phyloP scores from a whole-genome alignment of 148 eudicot species.

The Camellia granthamiana region DNA sequence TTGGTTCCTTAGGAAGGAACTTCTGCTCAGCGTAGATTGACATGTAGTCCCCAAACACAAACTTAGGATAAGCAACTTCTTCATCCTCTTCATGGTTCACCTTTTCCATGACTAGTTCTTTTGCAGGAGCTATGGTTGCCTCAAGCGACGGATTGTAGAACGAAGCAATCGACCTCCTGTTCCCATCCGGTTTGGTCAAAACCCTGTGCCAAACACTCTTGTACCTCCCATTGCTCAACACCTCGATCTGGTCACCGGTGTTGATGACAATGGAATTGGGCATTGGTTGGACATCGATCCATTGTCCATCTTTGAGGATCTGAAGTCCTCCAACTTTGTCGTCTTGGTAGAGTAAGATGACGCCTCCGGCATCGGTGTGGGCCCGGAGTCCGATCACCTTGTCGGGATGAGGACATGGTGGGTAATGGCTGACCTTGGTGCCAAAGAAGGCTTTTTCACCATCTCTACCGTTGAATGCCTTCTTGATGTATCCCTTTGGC shows the following conservation, averaged over 20 bases:
- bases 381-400: slow-evolving; percentile 65
- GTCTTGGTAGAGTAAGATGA: slow-evolving; percentile 86
- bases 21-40: slow-evolving; percentile 79
- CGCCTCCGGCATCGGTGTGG: slow-evolving; percentile 95
- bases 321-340: slow-evolving; percentile 66
- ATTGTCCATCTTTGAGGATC: slow-evolving; percentile 66
- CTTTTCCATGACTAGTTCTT: slow-evolving; percentile 30
- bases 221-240: slow-evolving; percentile 78
- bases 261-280: slow-evolving; percentile 77
- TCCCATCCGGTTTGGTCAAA: slow-evolving; percentile 47
- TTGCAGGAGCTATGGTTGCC: slow-evolving; percentile 73
- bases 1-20: slow-evolving; percentile 79
- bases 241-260: slow-evolving; percentile 92
- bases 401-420: slow-evolving; percentile 84
- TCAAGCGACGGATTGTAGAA: slow-evolving; percentile 74
- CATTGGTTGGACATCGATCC: slow-evolving; percentile 83
- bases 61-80: slow-evolving; percentile 50
- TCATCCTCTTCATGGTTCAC: slow-evolving; percentile 17
- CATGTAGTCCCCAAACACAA: slow-evolving; percentile 85
- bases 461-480: slow-evolving; percentile 49
- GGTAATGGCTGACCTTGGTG: slow-evolving; percentile 93
- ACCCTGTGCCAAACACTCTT: slow-evolving; percentile 91
- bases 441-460: slow-evolving; percentile 72
- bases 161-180: slow-evolving; percentile 74
- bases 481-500: slow-evolving; percentile 74